Evolutionary conservation across 768 basidiomycete genomes (phyloP).

Genomic region (Hypholoma fasciculare): DNA sequence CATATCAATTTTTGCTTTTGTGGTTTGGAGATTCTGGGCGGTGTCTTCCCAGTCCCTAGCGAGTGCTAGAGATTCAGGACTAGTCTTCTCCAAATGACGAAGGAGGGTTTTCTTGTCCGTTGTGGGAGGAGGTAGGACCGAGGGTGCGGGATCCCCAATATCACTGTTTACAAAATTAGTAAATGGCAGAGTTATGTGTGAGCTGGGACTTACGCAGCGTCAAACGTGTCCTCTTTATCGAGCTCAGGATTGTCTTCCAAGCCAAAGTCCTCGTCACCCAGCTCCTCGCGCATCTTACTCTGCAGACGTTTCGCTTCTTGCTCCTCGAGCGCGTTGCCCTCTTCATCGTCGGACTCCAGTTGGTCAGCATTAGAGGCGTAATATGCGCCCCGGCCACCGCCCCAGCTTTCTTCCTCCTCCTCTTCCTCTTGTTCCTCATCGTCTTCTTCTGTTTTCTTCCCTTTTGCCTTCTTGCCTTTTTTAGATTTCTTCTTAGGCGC

Average conservation of each 20-base stretch:
- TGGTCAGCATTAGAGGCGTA: slow-evolving; percentile 85
- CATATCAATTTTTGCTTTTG: slow-evolving; percentile 55
- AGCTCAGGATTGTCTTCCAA: slow-evolving; percentile 59
- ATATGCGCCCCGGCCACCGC: slow-evolving; percentile 74
- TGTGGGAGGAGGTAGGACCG: slow-evolving; percentile 36
- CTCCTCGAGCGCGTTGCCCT: slow-evolving; percentile 85
- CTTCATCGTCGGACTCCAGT: slow-evolving; percentile 85
- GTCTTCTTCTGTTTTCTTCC: slow-evolving; percentile 26
- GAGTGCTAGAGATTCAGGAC: slow-evolving; percentile 77
- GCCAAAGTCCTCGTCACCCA: slow-evolving; percentile 84
- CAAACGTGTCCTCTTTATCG: slow-evolving; percentile 24
- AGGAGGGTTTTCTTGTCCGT: slow-evolving; percentile 61
- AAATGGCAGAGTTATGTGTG: neutral
- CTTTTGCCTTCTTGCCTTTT: slow-evolving; percentile 24
- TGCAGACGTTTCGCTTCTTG: slow-evolving; percentile 84
- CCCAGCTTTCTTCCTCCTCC: slow-evolving; percentile 76
- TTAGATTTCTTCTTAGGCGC: slow-evolving; percentile 23
- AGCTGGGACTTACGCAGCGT: slow-evolving; percentile 27
- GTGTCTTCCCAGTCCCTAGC: slow-evolving; percentile 86
- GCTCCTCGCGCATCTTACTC: slow-evolving; percentile 64
- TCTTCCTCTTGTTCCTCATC: slow-evolving; percentile 39
- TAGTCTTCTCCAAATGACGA: slow-evolving; percentile 71
- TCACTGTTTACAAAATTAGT: slow-evolving; percentile 28
- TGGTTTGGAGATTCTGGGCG: slow-evolving; percentile 48
- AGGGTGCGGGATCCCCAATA: slow-evolving; percentile 35